Base-by-base conservation (phyloP, 2,329 filamentous ascomycete genomes). In the Phaeosphaeriaceae sp. region DNA sequence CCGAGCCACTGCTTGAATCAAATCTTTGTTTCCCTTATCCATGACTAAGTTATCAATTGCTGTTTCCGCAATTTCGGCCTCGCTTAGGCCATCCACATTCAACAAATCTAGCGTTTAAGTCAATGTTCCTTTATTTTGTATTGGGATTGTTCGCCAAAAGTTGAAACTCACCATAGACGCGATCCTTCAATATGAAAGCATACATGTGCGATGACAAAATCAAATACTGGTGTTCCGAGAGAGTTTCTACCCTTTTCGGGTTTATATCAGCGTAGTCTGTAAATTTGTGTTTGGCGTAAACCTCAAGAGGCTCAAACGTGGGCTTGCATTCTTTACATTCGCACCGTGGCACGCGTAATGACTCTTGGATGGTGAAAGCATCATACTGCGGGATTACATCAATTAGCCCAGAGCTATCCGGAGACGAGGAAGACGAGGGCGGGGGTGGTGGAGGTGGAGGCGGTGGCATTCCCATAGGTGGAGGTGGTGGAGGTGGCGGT, bases 241-340 rank as follows among this genome's bases (percentile, higher is more conserved):
- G 23, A 20, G 21, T 17, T 12, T 8, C 11, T 17, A 3, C 15
- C 15, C 17, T 13, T n/a, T 17, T 6, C 7, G 23, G n/a, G 2
- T 40, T 29, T n/a, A 40, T 40, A 8, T 26, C 28, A 6, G 21
- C 16, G 37, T 40, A 40, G 13, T 16, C 37, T 16, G 9, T 13
- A 11, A 40, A 40, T 7, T 28, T 40, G 16, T 3, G 23, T 26
- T 46, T 28, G 8, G 26, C 16, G 15, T 39, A 46, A 4, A 28
- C 16, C n/a, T 40, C 36, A 9, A 40, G 21, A 12, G 13, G 12
- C 11, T 20, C 23, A n/a, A 12, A 12, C 8, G 26, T 18, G 16
- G 23, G 6, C 18, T 17, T 32, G 36, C 43, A 46, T 33, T 40
- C 35, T 4, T 39, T 20, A 17, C 43, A 46, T 32, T 46, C 43